phyloP scores from a whole-genome alignment of 768 basidiomycete species.

The Coprinellus micaceus region DNA sequence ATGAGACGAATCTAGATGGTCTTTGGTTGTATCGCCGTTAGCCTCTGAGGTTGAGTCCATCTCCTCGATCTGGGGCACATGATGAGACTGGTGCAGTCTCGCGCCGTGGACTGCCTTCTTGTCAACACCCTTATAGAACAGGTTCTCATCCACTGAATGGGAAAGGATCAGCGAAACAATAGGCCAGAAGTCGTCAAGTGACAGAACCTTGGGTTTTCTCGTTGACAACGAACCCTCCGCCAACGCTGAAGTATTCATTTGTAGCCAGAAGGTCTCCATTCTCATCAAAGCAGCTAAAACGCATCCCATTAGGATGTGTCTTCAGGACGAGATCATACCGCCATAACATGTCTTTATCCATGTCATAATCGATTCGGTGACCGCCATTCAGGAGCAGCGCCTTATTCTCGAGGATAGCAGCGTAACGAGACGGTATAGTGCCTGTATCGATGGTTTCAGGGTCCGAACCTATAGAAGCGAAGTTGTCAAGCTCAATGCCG shows the following conservation, averaged over 20 bases:
- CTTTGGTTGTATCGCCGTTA: background rate
- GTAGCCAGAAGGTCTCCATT: conserved; percentile 88
- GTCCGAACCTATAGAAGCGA: conserved; percentile 55
- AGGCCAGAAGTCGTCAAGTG: background rate
- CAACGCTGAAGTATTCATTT: conserved; percentile 94
- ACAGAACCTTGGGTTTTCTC: conserved; percentile 83
- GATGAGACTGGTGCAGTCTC: conserved; percentile 65
- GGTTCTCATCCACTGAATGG: conserved; percentile 76
- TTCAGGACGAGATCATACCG: conserved; percentile 84
- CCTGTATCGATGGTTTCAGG: conserved; percentile 92
- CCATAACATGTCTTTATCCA: conserved; percentile 92
- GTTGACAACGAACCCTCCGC: conserved; percentile 93
- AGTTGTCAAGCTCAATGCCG: background rate
- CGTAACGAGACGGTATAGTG: conserved; percentile 75
- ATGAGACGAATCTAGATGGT: conserved; percentile 31
- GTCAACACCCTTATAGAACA: conserved; percentile 91
- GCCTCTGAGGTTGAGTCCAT: conserved; percentile 10
- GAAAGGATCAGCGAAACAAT: background rate
- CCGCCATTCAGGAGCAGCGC: conserved; percentile 66
- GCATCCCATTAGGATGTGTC: conserved; percentile 91
- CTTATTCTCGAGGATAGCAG: conserved; percentile 62
- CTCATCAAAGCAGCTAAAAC: conserved; percentile 79
- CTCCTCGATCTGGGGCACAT: conserved; percentile 33
- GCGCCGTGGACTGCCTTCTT: conserved; percentile 78
- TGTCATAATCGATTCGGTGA: conserved; percentile 79